Percentiles rank a stretch among this genome's conserved stretches.
phyloP scores from a whole-genome alignment of 495 filamentous ascomycete genomes.

The Lophiotrema nucula region DNA sequence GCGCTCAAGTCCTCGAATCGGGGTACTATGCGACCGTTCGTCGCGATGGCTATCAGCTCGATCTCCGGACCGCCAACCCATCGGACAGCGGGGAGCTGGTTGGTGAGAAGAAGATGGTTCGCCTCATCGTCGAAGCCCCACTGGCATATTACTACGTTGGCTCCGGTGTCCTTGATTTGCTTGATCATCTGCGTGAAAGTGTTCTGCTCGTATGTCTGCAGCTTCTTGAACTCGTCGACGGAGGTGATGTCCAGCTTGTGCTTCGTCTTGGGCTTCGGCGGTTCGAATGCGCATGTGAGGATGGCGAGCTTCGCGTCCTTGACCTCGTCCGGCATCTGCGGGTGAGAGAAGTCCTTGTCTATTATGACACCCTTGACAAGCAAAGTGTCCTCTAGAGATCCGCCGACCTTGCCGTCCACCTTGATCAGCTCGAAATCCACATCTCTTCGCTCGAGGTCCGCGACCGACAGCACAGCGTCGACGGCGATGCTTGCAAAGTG shows the following conservation, averaged over 20 bases:
- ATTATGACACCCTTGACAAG: slow-evolving; percentile 97
- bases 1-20: slow-evolving; percentile 91
- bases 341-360: slow-evolving; percentile 99
- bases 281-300: slow-evolving; percentile 96
- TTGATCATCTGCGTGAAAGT: slow-evolving; percentile 99
- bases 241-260: slow-evolving; percentile 98
- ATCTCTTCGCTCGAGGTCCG: slow-evolving; percentile 92
- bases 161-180: slow-evolving; percentile 94
- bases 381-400: slow-evolving; percentile 88
- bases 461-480: slow-evolving; percentile 94
- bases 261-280: slow-evolving; percentile 99
- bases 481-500: slow-evolving; percentile 97
- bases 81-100: slow-evolving; percentile 90
- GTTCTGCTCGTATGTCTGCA: slow-evolving; percentile 90
- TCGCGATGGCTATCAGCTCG: slow-evolving; percentile 97
- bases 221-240: slow-evolving; percentile 95
- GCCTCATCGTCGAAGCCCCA: slow-evolving; percentile 99
- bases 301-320: slow-evolving; percentile 94
- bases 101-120: slow-evolving; percentile 93
- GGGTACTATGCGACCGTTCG: slow-evolving; percentile 94
- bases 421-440: slow-evolving; percentile 99
- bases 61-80: slow-evolving; percentile 99
- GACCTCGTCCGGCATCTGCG: slow-evolving; percentile 96
- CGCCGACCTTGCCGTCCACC: slow-evolving; percentile 97
- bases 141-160: slow-evolving; percentile 97